phyloP scores from a whole-genome alignment of 2,329 filamentous ascomycete genomes.

The Fusarium sp. region DNA sequence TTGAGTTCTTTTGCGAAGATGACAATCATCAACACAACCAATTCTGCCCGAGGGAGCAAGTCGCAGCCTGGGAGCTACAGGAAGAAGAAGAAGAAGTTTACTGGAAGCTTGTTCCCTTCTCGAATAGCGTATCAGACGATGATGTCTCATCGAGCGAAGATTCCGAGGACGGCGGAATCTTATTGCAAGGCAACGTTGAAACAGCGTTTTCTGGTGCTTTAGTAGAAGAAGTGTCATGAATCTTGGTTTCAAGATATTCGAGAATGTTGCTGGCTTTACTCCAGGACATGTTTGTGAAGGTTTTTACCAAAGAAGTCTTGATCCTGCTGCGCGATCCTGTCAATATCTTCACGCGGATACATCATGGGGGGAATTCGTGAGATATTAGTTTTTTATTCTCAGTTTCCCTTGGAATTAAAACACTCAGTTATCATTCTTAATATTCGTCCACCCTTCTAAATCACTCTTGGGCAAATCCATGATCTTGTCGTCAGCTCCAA shows the following conservation, averaged over 20 bases:
- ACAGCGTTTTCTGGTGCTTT: too few species aligned
- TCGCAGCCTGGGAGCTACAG: background rate
- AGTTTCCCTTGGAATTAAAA: rapidly evolving
- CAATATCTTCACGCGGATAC: rapidly evolving
- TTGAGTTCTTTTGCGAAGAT: background rate
- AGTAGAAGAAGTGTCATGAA: rapidly evolving
- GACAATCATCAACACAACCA: rapidly evolving
- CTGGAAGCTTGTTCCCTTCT: rapidly evolving
- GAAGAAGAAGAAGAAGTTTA: rapidly evolving
- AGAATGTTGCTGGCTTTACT: background rate
- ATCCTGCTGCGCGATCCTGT: rapidly evolving
- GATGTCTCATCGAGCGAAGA: rapidly evolving
- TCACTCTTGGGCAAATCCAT: constrained; percentile 6
- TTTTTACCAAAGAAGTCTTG: rapidly evolving
- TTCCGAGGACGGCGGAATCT: rapidly evolving
- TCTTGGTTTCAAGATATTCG: rapidly evolving
- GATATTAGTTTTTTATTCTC: background rate
- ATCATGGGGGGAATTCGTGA: background rate
- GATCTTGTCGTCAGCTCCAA: constrained; percentile 13
- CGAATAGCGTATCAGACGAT: rapidly evolving
- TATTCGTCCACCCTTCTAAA: background rate
- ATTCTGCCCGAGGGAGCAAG: rapidly evolving
- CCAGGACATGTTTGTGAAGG: background rate
- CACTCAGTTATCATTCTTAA: background rate
- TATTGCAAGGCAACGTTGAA: background rate